Evolutionary conservation across 352 stramenopile species (phyloP).

Genomic region (Phytophthora cajani): DNA sequence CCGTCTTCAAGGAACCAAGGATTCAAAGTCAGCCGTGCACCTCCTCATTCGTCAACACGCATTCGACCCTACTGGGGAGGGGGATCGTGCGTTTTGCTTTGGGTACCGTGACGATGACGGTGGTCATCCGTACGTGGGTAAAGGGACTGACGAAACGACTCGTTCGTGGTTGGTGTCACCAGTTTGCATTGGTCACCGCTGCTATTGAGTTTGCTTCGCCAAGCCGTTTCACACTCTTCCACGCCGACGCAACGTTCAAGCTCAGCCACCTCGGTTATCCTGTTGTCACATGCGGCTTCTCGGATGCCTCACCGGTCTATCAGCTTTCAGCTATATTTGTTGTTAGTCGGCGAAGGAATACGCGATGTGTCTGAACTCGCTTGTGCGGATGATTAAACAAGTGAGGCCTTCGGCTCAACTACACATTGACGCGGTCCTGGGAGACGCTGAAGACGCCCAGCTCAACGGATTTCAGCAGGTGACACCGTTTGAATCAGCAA

Average conservation of each 20-base stretch:
- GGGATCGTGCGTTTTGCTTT: background rate
- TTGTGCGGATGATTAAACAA: background rate
- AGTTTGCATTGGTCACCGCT: background rate
- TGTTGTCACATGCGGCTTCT: background rate
- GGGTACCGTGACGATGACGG: background rate
- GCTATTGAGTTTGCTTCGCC: background rate
- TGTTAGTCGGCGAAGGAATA: background rate
- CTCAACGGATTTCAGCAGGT: background rate
- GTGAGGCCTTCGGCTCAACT: background rate
- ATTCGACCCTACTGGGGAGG: background rate
- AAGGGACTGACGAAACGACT: background rate
- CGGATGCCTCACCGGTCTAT: background rate
- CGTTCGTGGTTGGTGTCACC: background rate
- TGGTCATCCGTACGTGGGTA: background rate
- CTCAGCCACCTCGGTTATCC: background rate
- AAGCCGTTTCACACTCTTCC: background rate
- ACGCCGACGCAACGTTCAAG: background rate
- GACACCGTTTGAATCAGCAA: background rate
- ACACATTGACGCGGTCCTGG: background rate
- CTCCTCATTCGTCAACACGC: background rate
- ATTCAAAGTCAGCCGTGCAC: background rate
- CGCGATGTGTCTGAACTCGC: background rate
- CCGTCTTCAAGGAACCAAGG: background rate
- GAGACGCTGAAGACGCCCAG: background rate
- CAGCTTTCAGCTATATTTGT: background rate